Conservation (phyloP, 768 basidiomycete genomes). For the Amanita pallidorosea region DNA sequence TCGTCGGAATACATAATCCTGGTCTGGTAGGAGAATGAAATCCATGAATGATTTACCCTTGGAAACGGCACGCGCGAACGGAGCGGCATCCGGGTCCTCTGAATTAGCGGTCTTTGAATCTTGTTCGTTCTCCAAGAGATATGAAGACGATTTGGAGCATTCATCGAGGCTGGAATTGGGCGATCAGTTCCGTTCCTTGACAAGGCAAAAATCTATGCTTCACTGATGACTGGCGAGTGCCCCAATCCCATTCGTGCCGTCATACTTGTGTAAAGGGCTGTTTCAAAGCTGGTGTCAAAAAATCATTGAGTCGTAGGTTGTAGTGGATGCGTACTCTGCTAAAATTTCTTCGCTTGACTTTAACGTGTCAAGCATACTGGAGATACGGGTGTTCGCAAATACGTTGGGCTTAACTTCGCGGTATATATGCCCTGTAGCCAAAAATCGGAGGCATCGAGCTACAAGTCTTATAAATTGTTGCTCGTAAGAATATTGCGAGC, state of each 20-base stretch:
- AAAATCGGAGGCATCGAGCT: conserved; percentile 15
- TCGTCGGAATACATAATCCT: conserved; percentile 15
- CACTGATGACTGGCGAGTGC: conserved; percentile 17
- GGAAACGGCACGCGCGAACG: conserved; percentile 12
- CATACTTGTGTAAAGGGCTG: conserved; percentile 18
- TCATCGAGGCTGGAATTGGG: conserved; percentile 12
- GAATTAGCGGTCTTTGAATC: conserved; percentile 14
- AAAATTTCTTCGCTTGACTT: not conserved
- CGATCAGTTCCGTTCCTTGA: not conserved
- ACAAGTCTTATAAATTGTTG: not conserved
- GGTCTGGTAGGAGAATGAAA: conserved; percentile 11
- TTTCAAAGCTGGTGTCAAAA: not conserved
- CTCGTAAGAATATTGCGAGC: not conserved
- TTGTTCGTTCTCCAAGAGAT: conserved; percentile 14
- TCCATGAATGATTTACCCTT: conserved; percentile 11
- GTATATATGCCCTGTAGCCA: conserved; percentile 16
- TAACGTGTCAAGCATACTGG: conserved; percentile 9
- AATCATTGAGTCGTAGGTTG: not conserved
- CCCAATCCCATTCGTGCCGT: conserved; percentile 15
- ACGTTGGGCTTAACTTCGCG: conserved; percentile 15
- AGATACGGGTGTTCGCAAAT: conserved; percentile 16
- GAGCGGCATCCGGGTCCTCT: conserved; percentile 8
- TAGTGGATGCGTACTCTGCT: not conserved
- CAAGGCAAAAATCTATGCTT: not conserved
- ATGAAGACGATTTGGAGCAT: conserved; percentile 14